Evolutionary conservation across 176 grass and related monocot genomes (phyloP), one percentile per base, ranked within the genome.

Genomic region (Guadua angustifolia): DNA sequence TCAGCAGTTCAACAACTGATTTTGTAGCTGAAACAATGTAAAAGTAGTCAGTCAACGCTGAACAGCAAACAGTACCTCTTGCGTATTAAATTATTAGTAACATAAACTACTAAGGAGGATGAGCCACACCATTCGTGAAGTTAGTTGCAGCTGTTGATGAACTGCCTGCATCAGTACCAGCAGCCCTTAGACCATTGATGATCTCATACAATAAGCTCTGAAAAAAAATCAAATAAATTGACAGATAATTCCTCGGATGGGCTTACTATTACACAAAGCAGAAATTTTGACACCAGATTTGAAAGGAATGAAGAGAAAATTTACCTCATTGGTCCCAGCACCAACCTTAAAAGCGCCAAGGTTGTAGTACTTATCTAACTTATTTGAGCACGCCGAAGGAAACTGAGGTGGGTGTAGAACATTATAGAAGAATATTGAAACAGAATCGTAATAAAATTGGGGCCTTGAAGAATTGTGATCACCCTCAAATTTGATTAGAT

Each of bases 351-450:
- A 88, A 75, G 78, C 83, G 40, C 92, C 89, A 61, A 90, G 79
- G 84, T 94, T 89, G 68, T 86, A 89, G 86, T 91, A 94, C 71
- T 88, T 96, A 69, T 96, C 91, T 81, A 92, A 69, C 81, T 99
- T 99, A 87, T 82, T 92, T 73, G 97, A 92, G 82, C 79, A 88
- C 53, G 77, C 64, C 36, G 81, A 86, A 71, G 93, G 88, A 79
- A 95, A 94, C 77, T 94, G 93, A 75, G 97, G 93, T 66, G 97
- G 97, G 22, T 82, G 87, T 22, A 99, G 83, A 80, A 99, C 84
- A 62, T 96, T 99, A 73, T 95, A 99, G 85, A 99, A 99, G 86
- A 99, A 99, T 82, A 99, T 94, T 32, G 93, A 96, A 94, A 99
- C 97, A 75, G 97, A 96, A 83, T 99, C 93, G 21, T 99, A 99